Evolutionary conservation across 2,329 filamentous ascomycete species (phyloP).

Genomic region (Madurella fahalii): DNA sequence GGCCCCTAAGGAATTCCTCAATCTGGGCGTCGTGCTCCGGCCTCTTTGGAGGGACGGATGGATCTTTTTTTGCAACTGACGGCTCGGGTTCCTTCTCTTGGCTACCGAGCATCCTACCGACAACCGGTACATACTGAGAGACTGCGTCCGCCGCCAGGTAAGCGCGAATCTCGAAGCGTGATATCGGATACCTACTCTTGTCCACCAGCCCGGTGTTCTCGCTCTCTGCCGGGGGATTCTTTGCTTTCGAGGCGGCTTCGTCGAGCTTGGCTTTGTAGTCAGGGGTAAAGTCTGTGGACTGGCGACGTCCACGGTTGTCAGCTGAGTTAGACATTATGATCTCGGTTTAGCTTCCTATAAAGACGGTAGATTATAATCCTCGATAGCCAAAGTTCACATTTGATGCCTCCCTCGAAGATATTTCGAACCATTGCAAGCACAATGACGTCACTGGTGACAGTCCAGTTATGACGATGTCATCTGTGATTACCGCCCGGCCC

Average conservation of each 20-base stretch:
- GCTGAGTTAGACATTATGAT: conserved; percentile 4
- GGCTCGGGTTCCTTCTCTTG: conserved; percentile 29
- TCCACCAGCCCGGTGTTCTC: conserved; percentile 35
- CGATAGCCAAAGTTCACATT: not conserved
- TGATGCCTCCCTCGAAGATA: not conserved
- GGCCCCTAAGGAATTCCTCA: conserved; percentile 50
- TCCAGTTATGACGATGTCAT: too few species aligned
- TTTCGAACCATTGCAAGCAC: not conserved
- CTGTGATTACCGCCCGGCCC: too few species aligned
- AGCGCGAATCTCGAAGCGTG: not conserved
- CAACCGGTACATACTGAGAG: conserved; percentile 11
- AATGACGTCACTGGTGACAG: not conserved
- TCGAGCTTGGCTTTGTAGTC: conserved; percentile 45
- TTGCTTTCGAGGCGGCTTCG: conserved; percentile 31
- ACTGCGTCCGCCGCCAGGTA: not conserved
- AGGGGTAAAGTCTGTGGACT: not conserved
- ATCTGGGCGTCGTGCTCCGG: conserved; percentile 47
- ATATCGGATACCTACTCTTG: conserved; percentile 35
- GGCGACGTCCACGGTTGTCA: conserved; percentile 12
- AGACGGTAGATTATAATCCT: too few species aligned
- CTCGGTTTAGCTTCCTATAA: not conserved
- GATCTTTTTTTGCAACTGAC: conserved; percentile 5
- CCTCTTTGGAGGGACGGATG: conserved; percentile 38
- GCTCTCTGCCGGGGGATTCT: conserved; percentile 13
- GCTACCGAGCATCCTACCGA: conserved; percentile 33